These are phyloP conservation scores for Penicillium riverlandense DNA, from an alignment of 495 filamentous ascomycete genomes.

Conservation along the genomic window DNA sequence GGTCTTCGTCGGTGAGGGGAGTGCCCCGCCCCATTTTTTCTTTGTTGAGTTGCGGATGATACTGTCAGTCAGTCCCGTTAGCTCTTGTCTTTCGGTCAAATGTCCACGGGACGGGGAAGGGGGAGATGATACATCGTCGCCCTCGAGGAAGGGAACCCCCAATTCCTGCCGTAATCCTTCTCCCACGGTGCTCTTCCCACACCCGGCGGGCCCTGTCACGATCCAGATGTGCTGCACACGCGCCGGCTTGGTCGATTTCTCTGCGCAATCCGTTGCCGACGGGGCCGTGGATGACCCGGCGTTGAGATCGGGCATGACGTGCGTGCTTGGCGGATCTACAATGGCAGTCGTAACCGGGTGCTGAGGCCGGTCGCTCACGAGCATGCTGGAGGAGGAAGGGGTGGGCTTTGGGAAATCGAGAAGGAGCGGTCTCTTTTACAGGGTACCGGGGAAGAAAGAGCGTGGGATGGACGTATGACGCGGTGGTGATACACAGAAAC, in stretches of 20 bases:
- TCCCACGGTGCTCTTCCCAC: slow-evolving; percentile 92
- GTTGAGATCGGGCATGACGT: slow-evolving; percentile 16
- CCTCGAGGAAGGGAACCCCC: slow-evolving; percentile 80
- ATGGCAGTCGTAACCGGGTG: slow-evolving; percentile 15
- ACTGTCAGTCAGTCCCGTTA: slow-evolving; percentile 43
- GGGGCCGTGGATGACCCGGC: slow-evolving; percentile 12
- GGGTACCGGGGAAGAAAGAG: background rate
- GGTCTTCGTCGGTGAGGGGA: slow-evolving; percentile 88
- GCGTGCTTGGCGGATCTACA: slow-evolving; percentile 16
- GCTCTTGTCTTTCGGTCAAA: too few relatives aligned
- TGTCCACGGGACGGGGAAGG: too few relatives aligned
- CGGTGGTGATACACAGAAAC: too few relatives aligned
- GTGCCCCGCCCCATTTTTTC: slow-evolving; percentile 87
- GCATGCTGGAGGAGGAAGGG: slow-evolving; percentile 28
- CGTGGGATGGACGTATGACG: too few relatives aligned
- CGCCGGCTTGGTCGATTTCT: slow-evolving; percentile 7
- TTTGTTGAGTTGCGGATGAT: slow-evolving; percentile 76
- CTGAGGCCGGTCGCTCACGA: slow-evolving; percentile 35
- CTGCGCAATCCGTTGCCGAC: slow-evolving; percentile 10
- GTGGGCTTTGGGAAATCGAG: background rate
- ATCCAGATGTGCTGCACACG: slow-evolving; percentile 83
- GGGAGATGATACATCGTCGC: slow-evolving; percentile 66
- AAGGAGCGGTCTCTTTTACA: background rate
- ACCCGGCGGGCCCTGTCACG: slow-evolving; percentile 94
- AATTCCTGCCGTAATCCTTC: slow-evolving; percentile 65